Conservation (phyloP, 495 filamentous ascomycete species). For the Aspergillus cristatus region DNA sequence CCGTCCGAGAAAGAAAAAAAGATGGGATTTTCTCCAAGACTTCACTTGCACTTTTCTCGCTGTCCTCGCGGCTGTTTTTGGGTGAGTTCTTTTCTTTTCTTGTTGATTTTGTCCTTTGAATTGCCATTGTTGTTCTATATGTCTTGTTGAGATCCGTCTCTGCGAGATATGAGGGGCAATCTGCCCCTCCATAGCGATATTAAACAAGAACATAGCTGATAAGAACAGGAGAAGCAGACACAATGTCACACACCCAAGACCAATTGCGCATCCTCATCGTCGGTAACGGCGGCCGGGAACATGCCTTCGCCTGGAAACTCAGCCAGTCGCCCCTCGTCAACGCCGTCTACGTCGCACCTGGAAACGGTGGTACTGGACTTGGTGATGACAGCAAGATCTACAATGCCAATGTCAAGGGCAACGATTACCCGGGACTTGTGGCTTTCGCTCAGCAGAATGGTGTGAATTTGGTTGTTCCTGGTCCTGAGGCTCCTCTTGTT, state of each 20-base stretch:
- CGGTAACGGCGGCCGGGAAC: conserved; percentile 88
- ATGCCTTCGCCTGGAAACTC: conserved; percentile 92
- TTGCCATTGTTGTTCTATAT: background rate
- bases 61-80: conserved; percentile 21
- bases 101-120: conserved; percentile 1
- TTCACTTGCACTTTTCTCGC: background rate
- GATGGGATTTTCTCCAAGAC: background rate
- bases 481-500: conserved; percentile 90
- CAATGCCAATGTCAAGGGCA: conserved; percentile 61
- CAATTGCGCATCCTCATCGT: conserved; percentile 65
- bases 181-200: conserved; percentile 14
- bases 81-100: conserved; percentile 15
- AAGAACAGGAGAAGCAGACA: no score
- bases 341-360: conserved; percentile 45
- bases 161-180: conserved; percentile 12
- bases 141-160: background rate
- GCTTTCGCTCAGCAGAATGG: conserved; percentile 59
- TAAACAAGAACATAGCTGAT: no score
- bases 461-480: conserved; percentile 81
- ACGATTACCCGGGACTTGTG: conserved; percentile 72
- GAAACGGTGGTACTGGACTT: conserved; percentile 81
- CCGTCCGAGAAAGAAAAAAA: conserved; percentile 11
- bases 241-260: conserved; percentile 19
- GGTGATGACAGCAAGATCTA: conserved; percentile 54
- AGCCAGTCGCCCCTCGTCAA: conserved; percentile 59